Percentiles rank a stretch among this genome's conserved stretches.
These are phyloP conservation scores for Candida pseudoglaebosa DNA, from an alignment of 805 yeast species.

Conservation along the genomic window DNA sequence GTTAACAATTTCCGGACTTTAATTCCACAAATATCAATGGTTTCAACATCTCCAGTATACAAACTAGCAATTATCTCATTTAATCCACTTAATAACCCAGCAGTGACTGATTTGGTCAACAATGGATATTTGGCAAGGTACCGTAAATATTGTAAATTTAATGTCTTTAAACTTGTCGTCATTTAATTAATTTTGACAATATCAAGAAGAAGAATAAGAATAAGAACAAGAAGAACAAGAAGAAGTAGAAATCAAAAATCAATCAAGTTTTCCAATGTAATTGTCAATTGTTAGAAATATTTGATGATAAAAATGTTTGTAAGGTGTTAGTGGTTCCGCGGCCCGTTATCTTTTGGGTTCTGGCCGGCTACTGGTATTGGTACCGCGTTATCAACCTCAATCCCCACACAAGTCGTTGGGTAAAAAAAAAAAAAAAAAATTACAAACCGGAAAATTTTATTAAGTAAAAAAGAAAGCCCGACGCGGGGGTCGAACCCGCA, in stretches of 20 bases:
- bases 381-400: too few relatives aligned
- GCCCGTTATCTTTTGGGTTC: too few relatives aligned
- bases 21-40: slow-evolving; percentile 12
- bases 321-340: too few relatives aligned
- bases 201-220: too few relatives aligned
- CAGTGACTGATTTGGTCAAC: slow-evolving; percentile 55
- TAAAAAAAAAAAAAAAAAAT: not conserved
- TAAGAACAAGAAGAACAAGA: too few relatives aligned
- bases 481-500: slow-evolving; percentile 8
- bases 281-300: too few relatives aligned
- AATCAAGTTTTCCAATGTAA: too few relatives aligned
- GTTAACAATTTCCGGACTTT: slow-evolving; percentile 39
- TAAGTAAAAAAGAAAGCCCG: slow-evolving; percentile 5
- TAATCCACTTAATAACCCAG: slow-evolving; percentile 50
- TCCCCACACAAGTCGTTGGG: not conserved
- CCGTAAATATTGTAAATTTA: slow-evolving; percentile 31
- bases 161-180: not conserved
- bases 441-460: not conserved
- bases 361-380: too few relatives aligned
- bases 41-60: slow-evolving; percentile 42
- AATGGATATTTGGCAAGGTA: slow-evolving; percentile 48
- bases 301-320: too few relatives aligned
- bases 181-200: too few relatives aligned
- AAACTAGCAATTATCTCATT: slow-evolving; percentile 56
- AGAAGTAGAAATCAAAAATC: too few relatives aligned